Percentiles rank a stretch among this genome's conserved stretches.
Conservation (phyloP, 2,329 filamentous ascomycete species). For the Parascedosporium putredinis region DNA sequence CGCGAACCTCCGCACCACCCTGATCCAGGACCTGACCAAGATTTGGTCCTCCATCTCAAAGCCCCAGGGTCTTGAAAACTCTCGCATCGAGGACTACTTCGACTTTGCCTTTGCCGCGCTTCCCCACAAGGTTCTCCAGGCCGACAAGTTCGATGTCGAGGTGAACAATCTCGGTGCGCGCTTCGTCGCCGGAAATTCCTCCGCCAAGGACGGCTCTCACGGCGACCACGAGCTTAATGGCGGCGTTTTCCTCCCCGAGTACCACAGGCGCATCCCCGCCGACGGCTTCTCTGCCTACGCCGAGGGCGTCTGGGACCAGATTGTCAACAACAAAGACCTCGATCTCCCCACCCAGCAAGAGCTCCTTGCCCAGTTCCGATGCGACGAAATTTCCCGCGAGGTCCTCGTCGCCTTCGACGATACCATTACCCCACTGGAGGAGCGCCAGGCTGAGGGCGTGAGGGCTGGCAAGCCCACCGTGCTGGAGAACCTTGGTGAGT, state of each 20-base stretch:
- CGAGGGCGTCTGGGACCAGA: slow-evolving; percentile 93
- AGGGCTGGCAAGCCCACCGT: slow-evolving; percentile 64
- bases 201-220: slow-evolving; percentile 49
- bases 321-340: slow-evolving; percentile 96
- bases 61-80: slow-evolving; percentile 75
- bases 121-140: slow-evolving; percentile 93
- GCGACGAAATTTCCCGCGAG: slow-evolving; percentile 90
- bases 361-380: slow-evolving; percentile 90
- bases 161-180: slow-evolving; percentile 69
- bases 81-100: slow-evolving; percentile 92
- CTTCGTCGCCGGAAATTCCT: slow-evolving; percentile 72
- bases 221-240: slow-evolving; percentile 65
- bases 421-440: slow-evolving; percentile 73
- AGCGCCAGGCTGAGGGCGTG: slow-evolving; percentile 66
- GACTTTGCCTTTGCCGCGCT: slow-evolving; percentile 95
- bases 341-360: slow-evolving; percentile 96
- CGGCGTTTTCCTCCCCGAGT: slow-evolving; percentile 82
- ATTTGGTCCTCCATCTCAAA: slow-evolving; percentile 93
- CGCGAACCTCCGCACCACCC: slow-evolving; percentile 76
- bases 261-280: slow-evolving; percentile 89
- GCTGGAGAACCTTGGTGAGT: slow-evolving; percentile 61
- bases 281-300: slow-evolving; percentile 96
- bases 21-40: slow-evolving; percentile 80
- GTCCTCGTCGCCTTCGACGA: slow-evolving; percentile 77
- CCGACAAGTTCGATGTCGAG: slow-evolving; percentile 77